These are phyloP conservation scores for Aspergillus chevalieri DNA, from an alignment of 2,329 filamentous ascomycete genomes.

Conservation along the genomic window DNA sequence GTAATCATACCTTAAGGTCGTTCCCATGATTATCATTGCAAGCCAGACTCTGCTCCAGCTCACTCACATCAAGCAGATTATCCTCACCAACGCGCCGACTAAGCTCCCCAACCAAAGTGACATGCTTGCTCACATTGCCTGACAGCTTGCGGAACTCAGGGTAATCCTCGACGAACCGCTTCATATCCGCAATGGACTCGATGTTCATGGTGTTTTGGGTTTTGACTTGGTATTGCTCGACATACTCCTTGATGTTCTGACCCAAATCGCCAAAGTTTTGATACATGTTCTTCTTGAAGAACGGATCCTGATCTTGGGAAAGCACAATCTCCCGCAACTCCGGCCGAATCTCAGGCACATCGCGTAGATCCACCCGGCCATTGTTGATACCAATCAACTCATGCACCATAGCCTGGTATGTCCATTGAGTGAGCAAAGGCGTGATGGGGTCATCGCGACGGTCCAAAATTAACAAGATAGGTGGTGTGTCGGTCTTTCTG, in stretches of 20 bases:
- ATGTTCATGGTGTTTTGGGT: conserved; percentile 96
- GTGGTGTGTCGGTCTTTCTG: conserved; percentile 86
- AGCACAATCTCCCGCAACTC: conserved; percentile 92
- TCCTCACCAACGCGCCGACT: conserved; percentile 82
- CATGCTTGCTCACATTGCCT: conserved; percentile 97
- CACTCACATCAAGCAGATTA: conserved; percentile 87
- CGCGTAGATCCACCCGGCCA: conserved; percentile 81
- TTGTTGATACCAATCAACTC: conserved; percentile 91
- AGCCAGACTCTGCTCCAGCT: conserved; percentile 91
- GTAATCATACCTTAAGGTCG: conserved; percentile 69
- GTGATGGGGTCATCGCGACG: conserved; percentile 92
- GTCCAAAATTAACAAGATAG: conserved; percentile 84
- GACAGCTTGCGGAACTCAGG: conserved; percentile 96
- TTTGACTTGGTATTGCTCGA: conserved; percentile 95
- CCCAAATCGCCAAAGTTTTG: conserved; percentile 94
- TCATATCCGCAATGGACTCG: conserved; percentile 97
- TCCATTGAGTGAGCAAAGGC: conserved; percentile 93
- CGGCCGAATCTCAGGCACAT: conserved; percentile 74
- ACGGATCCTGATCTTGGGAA: conserved; percentile 94
- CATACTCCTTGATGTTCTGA: conserved; percentile 96
- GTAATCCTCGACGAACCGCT: conserved; percentile 97
- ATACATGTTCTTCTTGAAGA: conserved; percentile 99
- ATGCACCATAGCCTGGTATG: conserved; percentile 99
- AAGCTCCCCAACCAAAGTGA: conserved; percentile 88
- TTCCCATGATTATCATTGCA: conserved; percentile 92